phyloP scores from a whole-genome alignment of 148 eudicot species.

The Chenopodium formosanum region DNA sequence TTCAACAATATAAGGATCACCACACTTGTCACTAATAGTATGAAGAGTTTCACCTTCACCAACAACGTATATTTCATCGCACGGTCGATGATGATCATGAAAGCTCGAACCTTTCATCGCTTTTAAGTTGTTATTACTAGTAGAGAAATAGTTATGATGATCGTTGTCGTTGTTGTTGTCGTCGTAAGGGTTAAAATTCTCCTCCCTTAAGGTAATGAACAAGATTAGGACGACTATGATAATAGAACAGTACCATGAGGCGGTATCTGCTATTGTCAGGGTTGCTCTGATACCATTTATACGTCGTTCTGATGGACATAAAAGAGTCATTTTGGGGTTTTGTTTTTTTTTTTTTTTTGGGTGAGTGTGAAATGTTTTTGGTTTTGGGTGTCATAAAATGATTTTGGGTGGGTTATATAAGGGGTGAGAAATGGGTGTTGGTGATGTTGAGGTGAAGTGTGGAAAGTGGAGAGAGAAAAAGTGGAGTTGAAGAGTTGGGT shows the following conservation, averaged over 20 bases:
- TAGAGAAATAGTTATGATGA: background rate
- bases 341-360: too few species aligned
- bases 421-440: background rate
- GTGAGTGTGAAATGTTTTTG: background rate
- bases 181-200: background rate
- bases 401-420: conserved; percentile 2
- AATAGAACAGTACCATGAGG: conserved; percentile 53
- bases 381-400: background rate
- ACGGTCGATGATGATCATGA: conserved; percentile 16
- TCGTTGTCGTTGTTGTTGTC: background rate
- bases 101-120: background rate
- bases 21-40: conserved; percentile 58
- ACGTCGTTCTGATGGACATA: conserved; percentile 1
- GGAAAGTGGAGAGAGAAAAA: conserved; percentile 9
- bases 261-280: conserved; percentile 39
- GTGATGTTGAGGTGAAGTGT: background rate
- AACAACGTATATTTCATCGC: conserved; percentile 60
- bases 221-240: conserved; percentile 33
- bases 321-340: background rate
- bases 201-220: conserved; percentile 24
- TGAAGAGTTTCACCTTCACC: conserved; percentile 59
- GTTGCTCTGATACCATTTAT: conserved; percentile 21
- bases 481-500: conserved; percentile 22
- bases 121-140: background rate
- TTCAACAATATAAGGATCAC: conserved; percentile 52